These are phyloP conservation scores for Arabidopsis arenosa DNA, from an alignment of 345 rosid genomes.

Conservation along the genomic window DNA sequence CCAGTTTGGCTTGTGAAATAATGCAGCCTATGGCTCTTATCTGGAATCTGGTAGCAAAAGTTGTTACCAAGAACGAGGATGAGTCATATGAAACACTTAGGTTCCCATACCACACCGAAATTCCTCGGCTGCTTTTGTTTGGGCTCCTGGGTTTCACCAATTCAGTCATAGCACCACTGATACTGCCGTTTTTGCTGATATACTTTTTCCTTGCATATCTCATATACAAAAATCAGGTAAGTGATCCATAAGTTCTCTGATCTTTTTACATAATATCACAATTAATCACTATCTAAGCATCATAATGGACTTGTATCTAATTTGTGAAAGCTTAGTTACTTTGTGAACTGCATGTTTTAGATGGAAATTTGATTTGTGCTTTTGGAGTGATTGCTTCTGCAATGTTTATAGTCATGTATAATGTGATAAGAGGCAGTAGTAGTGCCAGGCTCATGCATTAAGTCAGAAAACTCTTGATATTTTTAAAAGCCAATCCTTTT, in stretches of 20 bases:
- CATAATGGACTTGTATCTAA: neutral
- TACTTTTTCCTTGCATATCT: conserved; percentile 76
- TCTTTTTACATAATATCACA: neutral
- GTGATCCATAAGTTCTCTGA: neutral
- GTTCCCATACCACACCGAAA: conserved; percentile 88
- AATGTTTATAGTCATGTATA: neutral
- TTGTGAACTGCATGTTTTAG: neutral
- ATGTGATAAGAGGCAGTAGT: neutral
- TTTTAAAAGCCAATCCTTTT: neutral
- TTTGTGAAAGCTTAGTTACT: neutral
- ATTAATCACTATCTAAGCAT: neutral
- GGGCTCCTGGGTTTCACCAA: conserved; percentile 88
- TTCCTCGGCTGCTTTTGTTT: conserved; percentile 80
- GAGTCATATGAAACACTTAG: conserved; percentile 52
- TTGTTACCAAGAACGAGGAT: conserved; percentile 50
- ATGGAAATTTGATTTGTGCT: neutral
- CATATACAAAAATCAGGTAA: conserved; percentile 83
- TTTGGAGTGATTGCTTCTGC: neutral
- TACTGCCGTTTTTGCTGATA: conserved; percentile 74
- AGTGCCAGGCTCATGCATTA: neutral
- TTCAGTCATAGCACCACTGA: conserved; percentile 81
- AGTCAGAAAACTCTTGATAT: neutral
- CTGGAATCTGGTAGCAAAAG: conserved; percentile 56
- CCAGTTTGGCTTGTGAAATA: conserved; percentile 75
- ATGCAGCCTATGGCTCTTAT: conserved; percentile 71